Percentiles rank a stretch among this genome's conserved stretches.
Evolutionary conservation across 441 rosid species (phyloP).

Genomic region (Aquilaria agallochum): DNA sequence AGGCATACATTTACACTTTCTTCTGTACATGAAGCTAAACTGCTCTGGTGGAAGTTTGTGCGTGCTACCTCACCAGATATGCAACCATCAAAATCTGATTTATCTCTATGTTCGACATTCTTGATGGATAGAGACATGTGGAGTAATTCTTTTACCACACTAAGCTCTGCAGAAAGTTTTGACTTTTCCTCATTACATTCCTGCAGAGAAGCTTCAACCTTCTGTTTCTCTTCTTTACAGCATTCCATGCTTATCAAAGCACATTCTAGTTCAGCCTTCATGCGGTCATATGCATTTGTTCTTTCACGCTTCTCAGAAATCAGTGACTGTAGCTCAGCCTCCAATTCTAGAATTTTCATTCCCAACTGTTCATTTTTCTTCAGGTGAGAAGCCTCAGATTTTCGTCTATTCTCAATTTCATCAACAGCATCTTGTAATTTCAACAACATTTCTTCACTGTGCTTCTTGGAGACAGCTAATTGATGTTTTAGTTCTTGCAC

Average conservation of each 20-base stretch:
- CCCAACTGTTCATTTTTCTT: conserved; percentile 85
- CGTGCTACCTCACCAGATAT: conserved; percentile 16
- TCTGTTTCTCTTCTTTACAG: conserved; percentile 94
- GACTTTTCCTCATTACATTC: conserved; percentile 62
- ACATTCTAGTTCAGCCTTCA: conserved; percentile 98
- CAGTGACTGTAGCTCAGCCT: conserved; percentile 60
- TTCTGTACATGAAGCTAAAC: conserved; percentile 13
- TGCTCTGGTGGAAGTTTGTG: conserved; percentile 18
- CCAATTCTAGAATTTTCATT: conserved; percentile 67
- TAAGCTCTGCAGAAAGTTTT: conserved; percentile 53
- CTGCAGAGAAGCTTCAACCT: conserved; percentile 62
- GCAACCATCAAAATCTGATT: conserved; percentile 23
- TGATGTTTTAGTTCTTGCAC: conserved; percentile 87
- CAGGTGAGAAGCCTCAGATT: conserved; percentile 70
- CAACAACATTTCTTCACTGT: conserved; percentile 87
- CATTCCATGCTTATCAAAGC: conserved; percentile 93
- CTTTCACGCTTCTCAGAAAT: conserved; percentile 78
- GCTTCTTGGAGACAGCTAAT: conserved; percentile 79
- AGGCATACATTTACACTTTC: conserved; percentile 7
- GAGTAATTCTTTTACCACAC: conserved; percentile 41
- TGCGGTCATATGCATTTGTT: conserved; percentile 60
- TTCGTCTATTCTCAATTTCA: conserved; percentile 75
- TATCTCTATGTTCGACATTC: conserved; percentile 28
- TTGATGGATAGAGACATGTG: conserved; percentile 31
- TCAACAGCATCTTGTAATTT: conserved; percentile 92